Percentiles rank a stretch among this genome's conserved stretches.
These are phyloP conservation scores for Perkinsus olseni DNA, from an alignment of 169 alveolate genomes.

Conservation along the genomic window DNA sequence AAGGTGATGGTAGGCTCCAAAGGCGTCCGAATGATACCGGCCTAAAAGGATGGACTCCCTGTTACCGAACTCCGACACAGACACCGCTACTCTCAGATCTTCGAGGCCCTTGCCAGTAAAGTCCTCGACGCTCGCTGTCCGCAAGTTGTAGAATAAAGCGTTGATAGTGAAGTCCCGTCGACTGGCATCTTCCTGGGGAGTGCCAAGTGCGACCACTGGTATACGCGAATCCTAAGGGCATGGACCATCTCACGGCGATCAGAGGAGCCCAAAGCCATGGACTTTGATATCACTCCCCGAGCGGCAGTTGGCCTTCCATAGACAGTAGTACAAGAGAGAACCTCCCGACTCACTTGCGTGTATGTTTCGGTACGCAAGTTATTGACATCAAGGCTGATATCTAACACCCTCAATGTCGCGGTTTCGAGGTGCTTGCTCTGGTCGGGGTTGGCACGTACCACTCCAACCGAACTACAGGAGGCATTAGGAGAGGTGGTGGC, in stretches of 20 bases:
- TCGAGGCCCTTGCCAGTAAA: conserved; percentile 57
- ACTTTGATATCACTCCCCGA: no score
- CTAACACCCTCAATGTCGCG: conserved; percentile 80
- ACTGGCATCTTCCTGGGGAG: conserved; percentile 74
- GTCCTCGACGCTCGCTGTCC: conserved; percentile 86
- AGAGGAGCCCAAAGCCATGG: no score
- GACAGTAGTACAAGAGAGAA: no score
- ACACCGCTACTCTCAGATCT: not conserved
- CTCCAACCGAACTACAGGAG: not conserved
- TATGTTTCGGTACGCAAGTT: conserved; percentile 91
- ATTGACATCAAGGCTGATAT: conserved; percentile 84
- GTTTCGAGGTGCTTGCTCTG: conserved; percentile 95
- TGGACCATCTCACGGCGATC: no score
- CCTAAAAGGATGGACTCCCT: not conserved
- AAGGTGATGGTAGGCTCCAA: conserved; percentile 81
- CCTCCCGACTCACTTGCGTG: conserved; percentile 27
- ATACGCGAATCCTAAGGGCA: conserved; percentile 75
- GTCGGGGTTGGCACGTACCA: conserved; percentile 69
- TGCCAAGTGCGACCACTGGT: conserved; percentile 61
- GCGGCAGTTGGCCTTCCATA: no score
- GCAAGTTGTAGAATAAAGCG: conserved; percentile 89
- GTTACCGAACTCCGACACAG: not conserved
- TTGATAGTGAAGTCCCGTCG: conserved; percentile 97
- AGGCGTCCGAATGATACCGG: conserved; percentile 84
- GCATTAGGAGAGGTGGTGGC: conserved; percentile 10